A percentile compares a stretch with the other conserved stretches of the same genome.
Conservation (phyloP, 176 grass and related monocot genomes). For the Phyllostachys edulis region DNA sequence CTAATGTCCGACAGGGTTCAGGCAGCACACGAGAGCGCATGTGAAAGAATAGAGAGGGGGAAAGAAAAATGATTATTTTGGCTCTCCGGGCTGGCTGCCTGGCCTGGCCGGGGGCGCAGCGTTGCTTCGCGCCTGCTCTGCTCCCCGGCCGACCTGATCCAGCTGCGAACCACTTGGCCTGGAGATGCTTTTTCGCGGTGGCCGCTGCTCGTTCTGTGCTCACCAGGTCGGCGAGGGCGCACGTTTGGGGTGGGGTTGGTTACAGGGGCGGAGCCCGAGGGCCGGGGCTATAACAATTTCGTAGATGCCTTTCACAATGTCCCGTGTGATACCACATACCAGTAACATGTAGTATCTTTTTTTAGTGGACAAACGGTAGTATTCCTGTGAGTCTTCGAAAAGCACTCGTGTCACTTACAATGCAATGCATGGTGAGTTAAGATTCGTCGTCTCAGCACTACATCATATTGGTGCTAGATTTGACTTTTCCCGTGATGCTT, state of each 20-base stretch:
- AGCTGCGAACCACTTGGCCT: constrained; percentile 37
- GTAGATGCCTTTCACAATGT: neutral
- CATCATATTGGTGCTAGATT: no score
- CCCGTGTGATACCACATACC: neutral
- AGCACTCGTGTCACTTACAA: no score
- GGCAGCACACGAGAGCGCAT: constrained; percentile 51
- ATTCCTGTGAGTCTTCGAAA: no score
- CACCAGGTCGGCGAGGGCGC: constrained; percentile 28
- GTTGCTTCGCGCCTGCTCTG: constrained; percentile 21
- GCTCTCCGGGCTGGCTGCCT: constrained; percentile 27
- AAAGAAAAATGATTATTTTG: constrained; percentile 6
- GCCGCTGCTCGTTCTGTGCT: no score
- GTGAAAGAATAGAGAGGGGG: constrained; percentile 3
- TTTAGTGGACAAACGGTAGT: no score
- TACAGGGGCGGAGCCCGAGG: neutral
- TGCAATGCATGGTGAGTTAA: no score
- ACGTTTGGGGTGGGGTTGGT: neutral
- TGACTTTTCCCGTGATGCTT: no score
- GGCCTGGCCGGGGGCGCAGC: neutral
- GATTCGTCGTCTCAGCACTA: no score
- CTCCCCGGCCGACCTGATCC: neutral
- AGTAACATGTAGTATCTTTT: no score
- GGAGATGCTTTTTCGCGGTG: neutral
- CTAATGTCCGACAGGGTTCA: constrained; percentile 53
- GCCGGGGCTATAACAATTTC: neutral